Evolutionary conservation across 257 asterid species (phyloP).

Genomic region (Asclepias syriaca): DNA sequence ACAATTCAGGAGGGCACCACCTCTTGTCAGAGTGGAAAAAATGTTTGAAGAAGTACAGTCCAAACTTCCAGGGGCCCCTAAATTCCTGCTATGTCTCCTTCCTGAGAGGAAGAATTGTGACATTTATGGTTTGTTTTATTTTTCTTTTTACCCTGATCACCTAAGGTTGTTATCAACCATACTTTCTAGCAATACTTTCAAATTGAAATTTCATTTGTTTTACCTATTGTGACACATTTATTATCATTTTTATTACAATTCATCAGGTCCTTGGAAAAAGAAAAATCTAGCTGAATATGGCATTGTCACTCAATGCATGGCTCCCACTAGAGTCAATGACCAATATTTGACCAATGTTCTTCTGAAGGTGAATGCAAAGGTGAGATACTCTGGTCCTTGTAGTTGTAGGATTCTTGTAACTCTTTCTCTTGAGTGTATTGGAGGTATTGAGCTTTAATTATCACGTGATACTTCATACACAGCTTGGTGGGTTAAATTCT

Average conservation of each 20-base stretch:
- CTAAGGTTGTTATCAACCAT: neutral
- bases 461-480: conserved; percentile 16
- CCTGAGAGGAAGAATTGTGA: conserved; percentile 82
- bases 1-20: conserved; percentile 61
- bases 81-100: conserved; percentile 72
- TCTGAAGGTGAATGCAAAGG: conserved; percentile 88
- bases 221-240: neutral
- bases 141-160: no score
- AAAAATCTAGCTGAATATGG: conserved; percentile 73
- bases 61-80: conserved; percentile 69
- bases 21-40: conserved; percentile 69
- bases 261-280: conserved; percentile 85
- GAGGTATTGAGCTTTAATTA: neutral
- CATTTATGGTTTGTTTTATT: conserved; percentile 55
- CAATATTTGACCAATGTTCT: conserved; percentile 75
- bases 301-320: conserved; percentile 76
- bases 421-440: neutral
- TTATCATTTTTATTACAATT: neutral
- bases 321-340: conserved; percentile 65
- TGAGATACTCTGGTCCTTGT: conserved; percentile 17
- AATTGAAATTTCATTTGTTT: neutral
- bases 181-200: no score
- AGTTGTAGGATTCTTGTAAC: conserved; percentile 1
- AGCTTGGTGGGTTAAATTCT: conserved; percentile 92
- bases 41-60: conserved; percentile 64